phyloP scores from a whole-genome alignment of 768 basidiomycete species.

The Gymnopilus dilepis region DNA sequence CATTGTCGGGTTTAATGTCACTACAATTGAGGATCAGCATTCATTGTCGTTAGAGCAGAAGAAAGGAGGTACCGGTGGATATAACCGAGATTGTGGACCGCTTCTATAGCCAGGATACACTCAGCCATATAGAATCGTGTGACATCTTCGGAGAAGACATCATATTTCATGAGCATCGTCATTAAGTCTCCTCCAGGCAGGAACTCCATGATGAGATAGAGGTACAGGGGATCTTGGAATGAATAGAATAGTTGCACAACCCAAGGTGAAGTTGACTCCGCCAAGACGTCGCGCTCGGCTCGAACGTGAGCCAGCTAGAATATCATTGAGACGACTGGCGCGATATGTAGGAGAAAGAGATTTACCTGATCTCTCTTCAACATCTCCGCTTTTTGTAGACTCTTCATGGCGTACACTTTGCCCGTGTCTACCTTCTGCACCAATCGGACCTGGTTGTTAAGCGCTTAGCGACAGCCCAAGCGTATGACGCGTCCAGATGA shows the following conservation, averaged over 20 bases:
- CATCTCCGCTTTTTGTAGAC: constrained; percentile 97
- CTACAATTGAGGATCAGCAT: constrained; percentile 45
- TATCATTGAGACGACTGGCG: neutral
- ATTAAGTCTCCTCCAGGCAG: constrained; percentile 95
- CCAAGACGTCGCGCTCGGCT: constrained; percentile 94
- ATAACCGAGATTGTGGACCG: constrained; percentile 97
- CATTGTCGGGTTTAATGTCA: constrained; percentile 99
- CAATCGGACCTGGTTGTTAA: constrained; percentile 71
- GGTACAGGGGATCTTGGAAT: constrained; percentile 94
- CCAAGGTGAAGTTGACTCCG: constrained; percentile 96
- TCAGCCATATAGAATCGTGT: constrained; percentile 99
- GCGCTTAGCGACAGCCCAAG: constrained; percentile 11
- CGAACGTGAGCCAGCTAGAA: constrained; percentile 93
- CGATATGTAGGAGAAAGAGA: neutral
- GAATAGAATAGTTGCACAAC: constrained; percentile 98
- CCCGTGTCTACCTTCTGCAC: constrained; percentile 98
- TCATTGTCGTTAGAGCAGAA: neutral
- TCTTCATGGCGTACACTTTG: constrained; percentile 99
- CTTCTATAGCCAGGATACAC: constrained; percentile 96
- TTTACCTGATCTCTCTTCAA: constrained; percentile 97
- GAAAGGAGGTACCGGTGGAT: constrained; percentile 84
- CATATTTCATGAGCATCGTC: constrained; percentile 99
- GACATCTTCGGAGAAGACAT: constrained; percentile 97
- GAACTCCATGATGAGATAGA: constrained; percentile 95
- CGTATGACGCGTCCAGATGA: constrained; percentile 13